Base-by-base conservation (phyloP, 169 alveolate species). In the Theileria orientalis region DNA sequence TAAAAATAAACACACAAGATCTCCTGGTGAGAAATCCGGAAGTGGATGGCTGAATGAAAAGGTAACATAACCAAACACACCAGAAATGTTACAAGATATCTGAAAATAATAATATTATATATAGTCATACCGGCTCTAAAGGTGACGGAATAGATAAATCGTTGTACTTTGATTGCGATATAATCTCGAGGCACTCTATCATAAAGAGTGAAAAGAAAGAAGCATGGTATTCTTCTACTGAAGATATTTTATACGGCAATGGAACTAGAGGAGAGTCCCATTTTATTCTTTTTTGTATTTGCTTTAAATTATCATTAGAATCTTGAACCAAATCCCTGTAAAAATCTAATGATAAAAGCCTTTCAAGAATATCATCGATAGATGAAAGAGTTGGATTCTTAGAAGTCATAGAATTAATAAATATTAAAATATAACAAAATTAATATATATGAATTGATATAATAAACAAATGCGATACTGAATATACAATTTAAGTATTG, bases 161-260 rank as follows among this genome's bases (percentile, higher is more conserved):
- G 52, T 33, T 72, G 64, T 79, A 70, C 78, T 79, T 79, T 59
- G 42, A 32, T 59, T 75, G 75, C 47, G 78, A 32, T 21, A 79
- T 47, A 59, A 72, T 71, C 47, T 79, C 82, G 23, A 79, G 83
- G 40, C 87, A 79, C 59, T 79, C 87, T n/a, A 71, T 61, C 87
- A 79, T 79, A 79, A 68, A 79, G 13, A 79, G 62, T 11, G 87
- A 75, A 41, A 79, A 79, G 44, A 79, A 79, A 42, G 69, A 19
- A 14, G 74, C 42, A 27, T 79, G 87, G 30, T 79, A 79, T 27
- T 54, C 64, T 35, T 46, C 71, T 19, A 79, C 74, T 9, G 72
- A 54, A 0, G 57, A 9, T n/a, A 79, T 71, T 16, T 23, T 35
- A 0, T 21, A n/a, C 14, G 87, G 87, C 44, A 79, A 35, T 3